Percentiles rank a stretch among this genome's conserved stretches.
Evolutionary conservation across 2,329 filamentous ascomycete genomes (phyloP).

Genomic region (Amauroascus verrucosus): DNA sequence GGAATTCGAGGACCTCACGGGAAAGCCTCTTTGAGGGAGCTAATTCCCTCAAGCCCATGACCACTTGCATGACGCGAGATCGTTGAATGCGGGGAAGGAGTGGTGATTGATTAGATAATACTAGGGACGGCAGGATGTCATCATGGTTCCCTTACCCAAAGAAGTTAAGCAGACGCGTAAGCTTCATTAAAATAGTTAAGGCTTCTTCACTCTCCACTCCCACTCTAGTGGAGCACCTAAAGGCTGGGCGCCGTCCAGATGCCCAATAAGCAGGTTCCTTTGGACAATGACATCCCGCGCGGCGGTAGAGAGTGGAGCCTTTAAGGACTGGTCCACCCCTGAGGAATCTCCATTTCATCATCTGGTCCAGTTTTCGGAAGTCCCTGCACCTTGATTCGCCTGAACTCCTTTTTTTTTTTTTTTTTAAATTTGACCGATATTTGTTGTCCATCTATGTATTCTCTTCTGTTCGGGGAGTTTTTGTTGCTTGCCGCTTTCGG

Average conservation of each 20-base stretch:
- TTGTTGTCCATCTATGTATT: background rate
- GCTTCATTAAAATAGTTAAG: conserved; percentile 10
- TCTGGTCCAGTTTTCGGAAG: background rate
- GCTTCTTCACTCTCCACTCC: background rate
- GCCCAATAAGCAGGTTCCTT: background rate
- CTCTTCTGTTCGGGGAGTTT: background rate
- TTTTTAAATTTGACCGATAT: background rate
- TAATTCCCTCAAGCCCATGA: conserved; percentile 4
- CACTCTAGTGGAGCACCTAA: background rate
- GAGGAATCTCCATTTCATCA: conserved; percentile 5
- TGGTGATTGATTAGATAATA: background rate
- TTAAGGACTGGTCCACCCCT: background rate
- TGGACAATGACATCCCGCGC: background rate
- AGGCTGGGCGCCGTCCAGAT: background rate
- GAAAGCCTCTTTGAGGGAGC: background rate
- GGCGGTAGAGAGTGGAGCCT: background rate
- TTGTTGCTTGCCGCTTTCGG: background rate
- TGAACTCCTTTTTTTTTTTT: background rate
- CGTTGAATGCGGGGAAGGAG: conserved; percentile 1
- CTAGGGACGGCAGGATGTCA: background rate
- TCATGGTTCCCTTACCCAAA: conserved; percentile 1
- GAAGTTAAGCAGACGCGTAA: conserved; percentile 13
- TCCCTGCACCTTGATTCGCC: background rate
- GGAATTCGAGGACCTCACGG: background rate
- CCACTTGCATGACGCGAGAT: conserved; percentile 8